Evolutionary conservation across 2,329 filamentous ascomycete genomes (phyloP).

Genomic region (Metarhizium brunneum): DNA sequence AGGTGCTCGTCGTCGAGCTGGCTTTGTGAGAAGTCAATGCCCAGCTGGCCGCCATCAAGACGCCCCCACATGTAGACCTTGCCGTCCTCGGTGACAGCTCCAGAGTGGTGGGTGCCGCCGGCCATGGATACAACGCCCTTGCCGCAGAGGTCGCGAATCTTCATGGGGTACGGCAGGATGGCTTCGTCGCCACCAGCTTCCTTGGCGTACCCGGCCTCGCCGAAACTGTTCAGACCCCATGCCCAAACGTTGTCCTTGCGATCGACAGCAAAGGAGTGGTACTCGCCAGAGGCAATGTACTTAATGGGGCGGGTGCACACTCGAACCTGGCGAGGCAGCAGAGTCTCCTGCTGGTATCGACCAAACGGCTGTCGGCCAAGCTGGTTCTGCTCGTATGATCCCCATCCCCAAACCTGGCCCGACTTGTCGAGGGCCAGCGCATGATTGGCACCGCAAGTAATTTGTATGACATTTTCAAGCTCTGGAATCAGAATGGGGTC

Average conservation of each 20-base stretch:
- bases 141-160: slow-evolving; percentile 55
- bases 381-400: slow-evolving; percentile 59
- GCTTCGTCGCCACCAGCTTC: slow-evolving; percentile 46
- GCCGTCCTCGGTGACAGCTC: slow-evolving; percentile 48
- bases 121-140: slow-evolving; percentile 58
- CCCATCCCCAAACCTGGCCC: slow-evolving; percentile 61
- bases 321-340: slow-evolving; percentile 50
- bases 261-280: slow-evolving; percentile 76
- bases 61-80: slow-evolving; percentile 53
- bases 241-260: slow-evolving; percentile 61
- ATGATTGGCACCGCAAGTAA: slow-evolving; percentile 63
- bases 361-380: slow-evolving; percentile 51
- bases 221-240: slow-evolving; percentile 85
- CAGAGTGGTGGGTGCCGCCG: slow-evolving; percentile 67
- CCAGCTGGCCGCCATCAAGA: slow-evolving; percentile 42
- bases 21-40: slow-evolving; percentile 39
- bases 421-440: slow-evolving; percentile 57
- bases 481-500: slow-evolving; percentile 46
- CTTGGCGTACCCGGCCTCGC: slow-evolving; percentile 60
- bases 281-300: slow-evolving; percentile 55
- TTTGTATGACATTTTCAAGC: slow-evolving; percentile 56
- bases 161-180: slow-evolving; percentile 61
- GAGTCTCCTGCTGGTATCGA: slow-evolving; percentile 52
- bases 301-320: slow-evolving; percentile 48
- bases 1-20: slow-evolving; percentile 35